Percentiles rank a stretch among this genome's conserved stretches.
phyloP scores from a whole-genome alignment of 331 rosid species.

The Cydonia oblonga region DNA sequence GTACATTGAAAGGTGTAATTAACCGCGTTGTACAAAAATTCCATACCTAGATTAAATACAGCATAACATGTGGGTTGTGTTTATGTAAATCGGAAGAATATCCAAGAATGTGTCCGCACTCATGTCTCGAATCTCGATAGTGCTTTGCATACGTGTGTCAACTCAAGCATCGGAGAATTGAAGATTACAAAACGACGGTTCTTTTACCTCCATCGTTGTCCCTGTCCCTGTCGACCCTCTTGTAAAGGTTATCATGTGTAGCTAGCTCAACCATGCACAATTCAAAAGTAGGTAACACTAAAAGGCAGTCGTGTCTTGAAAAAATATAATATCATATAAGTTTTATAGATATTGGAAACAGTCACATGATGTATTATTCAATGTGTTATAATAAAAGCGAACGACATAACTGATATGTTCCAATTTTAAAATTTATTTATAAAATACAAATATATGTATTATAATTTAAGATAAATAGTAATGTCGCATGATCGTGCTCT shows the following conservation, averaged over 20 bases:
- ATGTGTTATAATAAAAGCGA: no score
- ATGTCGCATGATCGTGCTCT: rapidly evolving
- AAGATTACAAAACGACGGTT: not conserved
- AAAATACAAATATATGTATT: no score
- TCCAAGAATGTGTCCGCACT: not conserved
- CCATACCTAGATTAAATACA: no score
- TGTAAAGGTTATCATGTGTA: not conserved
- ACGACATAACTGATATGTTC: no score
- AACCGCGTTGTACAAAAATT: no score
- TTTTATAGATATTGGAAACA: no score
- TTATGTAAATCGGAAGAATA: not conserved
- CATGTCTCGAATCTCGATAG: not conserved
- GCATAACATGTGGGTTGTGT: not conserved
- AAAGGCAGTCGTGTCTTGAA: not conserved
- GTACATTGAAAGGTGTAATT: no score
- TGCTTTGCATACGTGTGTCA: not conserved
- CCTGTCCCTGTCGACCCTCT: not conserved
- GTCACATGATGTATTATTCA: no score
- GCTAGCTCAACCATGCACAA: not conserved
- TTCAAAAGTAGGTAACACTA: not conserved
- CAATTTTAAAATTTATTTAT: no score
- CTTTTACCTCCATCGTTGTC: not conserved
- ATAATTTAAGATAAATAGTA: no score
- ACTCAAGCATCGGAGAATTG: not conserved
- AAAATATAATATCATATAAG: no score